These are phyloP conservation scores for Mariannaea elegans DNA, from an alignment of 2,329 filamentous ascomycete species.

Conservation along the genomic window DNA sequence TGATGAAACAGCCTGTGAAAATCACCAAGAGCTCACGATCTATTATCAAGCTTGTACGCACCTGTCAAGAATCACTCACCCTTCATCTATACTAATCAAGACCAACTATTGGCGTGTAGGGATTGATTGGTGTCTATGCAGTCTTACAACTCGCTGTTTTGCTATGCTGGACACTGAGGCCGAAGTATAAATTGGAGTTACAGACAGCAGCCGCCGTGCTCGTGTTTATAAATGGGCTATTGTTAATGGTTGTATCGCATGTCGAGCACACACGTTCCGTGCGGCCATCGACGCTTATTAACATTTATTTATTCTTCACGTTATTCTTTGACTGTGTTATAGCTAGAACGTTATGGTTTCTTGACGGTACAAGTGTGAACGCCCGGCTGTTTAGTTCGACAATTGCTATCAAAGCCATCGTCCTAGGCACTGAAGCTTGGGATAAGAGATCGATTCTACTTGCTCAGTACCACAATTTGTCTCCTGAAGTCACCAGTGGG, in stretches of 20 bases:
- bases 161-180: slow-evolving; percentile 13
- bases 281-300: slow-evolving; percentile 22
- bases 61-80: too few relatives aligned
- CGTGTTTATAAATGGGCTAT: slow-evolving; percentile 21
- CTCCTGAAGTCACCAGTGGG: slow-evolving; percentile 19
- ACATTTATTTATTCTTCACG: slow-evolving; percentile 22
- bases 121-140: not conserved
- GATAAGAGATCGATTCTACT: slow-evolving; percentile 20
- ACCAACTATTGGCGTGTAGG: not conserved
- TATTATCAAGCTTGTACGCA: not conserved
- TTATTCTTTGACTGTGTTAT: not conserved
- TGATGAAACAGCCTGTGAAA: not conserved
- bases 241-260: slow-evolving; percentile 12
- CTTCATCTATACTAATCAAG: too few relatives aligned
- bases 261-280: slow-evolving; percentile 24
- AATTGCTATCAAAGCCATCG: slow-evolving; percentile 6
- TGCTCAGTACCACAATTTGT: slow-evolving; percentile 16
- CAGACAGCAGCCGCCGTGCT: slow-evolving; percentile 18
- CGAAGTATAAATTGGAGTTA: not conserved
- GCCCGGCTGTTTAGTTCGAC: slow-evolving; percentile 7
- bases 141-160: not conserved
- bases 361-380: rapidly evolving
- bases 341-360: not conserved
- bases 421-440: slow-evolving; percentile 19
- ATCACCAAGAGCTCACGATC: not conserved